Conservation (phyloP, 176 grass and related monocot species). For the Raddia distichophylla region DNA sequence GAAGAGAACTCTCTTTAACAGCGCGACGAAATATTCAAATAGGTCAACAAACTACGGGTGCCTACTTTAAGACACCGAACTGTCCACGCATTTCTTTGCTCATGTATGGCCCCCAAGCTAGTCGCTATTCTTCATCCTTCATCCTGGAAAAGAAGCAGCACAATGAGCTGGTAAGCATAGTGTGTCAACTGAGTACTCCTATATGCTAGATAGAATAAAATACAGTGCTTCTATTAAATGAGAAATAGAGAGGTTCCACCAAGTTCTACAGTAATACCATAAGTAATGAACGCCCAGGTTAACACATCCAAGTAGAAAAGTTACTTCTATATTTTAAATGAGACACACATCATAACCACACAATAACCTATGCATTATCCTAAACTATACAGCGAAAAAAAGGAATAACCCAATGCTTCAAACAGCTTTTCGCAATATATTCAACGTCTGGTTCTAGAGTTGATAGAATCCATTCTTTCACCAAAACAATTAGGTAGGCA, state of each 20-base stretch:
- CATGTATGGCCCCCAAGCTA: slow-evolving; percentile 5
- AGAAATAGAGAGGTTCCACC: neutral
- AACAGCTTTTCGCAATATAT: neutral
- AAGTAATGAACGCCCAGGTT: neutral
- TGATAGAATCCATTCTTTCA: neutral
- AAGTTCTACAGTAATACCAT: neutral
- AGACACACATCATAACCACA: neutral
- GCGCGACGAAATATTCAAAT: neutral
- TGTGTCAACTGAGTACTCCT: neutral
- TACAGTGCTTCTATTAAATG: neutral
- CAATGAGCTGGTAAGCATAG: neutral
- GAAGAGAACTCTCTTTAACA: slow-evolving; percentile 27
- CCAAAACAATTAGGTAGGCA: neutral
- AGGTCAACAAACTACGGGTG: slow-evolving; percentile 21
- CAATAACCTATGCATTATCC: neutral
- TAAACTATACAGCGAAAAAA: neutral
- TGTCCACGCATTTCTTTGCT: slow-evolving; percentile 25
- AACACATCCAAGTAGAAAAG: neutral
- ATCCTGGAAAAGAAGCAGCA: slow-evolving; percentile 1
- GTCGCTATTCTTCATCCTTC: neutral
- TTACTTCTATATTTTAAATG: neutral
- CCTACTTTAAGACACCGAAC: neutral
- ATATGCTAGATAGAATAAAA: neutral
- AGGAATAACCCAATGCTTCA: neutral
- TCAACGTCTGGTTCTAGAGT: neutral